Conservation (phyloP, 139 green algal species). For the Chlamydomonas sp. region DNA sequence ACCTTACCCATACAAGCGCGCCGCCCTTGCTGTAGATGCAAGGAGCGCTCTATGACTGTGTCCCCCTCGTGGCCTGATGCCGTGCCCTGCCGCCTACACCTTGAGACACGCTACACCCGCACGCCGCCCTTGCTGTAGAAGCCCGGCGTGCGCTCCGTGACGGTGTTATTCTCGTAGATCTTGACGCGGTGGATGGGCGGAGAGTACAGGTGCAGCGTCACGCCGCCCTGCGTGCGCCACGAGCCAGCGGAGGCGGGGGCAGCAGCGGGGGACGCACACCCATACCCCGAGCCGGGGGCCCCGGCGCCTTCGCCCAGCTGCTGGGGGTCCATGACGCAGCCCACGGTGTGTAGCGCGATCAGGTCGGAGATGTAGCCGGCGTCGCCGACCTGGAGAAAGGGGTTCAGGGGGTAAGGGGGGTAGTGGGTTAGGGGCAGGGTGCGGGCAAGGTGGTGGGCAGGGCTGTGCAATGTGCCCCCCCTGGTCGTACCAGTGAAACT, state of each 20-base stretch:
- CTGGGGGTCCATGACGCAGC: constrained; percentile 12
- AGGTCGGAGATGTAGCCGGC: constrained; percentile 58
- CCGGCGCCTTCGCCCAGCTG: not conserved
- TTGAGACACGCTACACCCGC: not conserved
- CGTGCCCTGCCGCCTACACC: not conserved
- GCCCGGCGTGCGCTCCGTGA: constrained; percentile 40
- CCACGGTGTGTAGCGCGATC: constrained; percentile 50
- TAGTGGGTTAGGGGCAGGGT: too few species aligned
- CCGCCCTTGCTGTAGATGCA: too few species aligned
- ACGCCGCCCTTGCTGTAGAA: constrained; percentile 27
- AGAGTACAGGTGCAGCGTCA: constrained; percentile 56
- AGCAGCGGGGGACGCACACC: not conserved
- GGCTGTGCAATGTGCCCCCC: not conserved
- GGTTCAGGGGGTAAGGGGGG: not conserved
- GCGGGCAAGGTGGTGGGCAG: not conserved
- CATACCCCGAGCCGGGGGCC: not conserved
- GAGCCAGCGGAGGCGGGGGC: not conserved
- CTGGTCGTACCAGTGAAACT: not conserved
- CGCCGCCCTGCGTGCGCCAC: constrained; percentile 23
- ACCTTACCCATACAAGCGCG: too few species aligned
- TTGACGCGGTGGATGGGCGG: constrained; percentile 53
- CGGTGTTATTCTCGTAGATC: constrained; percentile 46
- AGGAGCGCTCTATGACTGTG: too few species aligned
- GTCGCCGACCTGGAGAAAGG: constrained; percentile 11
- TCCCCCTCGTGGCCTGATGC: not conserved